Conservation (phyloP, 164 flowering plant genomes). For the Macadamia tetraphylla region DNA sequence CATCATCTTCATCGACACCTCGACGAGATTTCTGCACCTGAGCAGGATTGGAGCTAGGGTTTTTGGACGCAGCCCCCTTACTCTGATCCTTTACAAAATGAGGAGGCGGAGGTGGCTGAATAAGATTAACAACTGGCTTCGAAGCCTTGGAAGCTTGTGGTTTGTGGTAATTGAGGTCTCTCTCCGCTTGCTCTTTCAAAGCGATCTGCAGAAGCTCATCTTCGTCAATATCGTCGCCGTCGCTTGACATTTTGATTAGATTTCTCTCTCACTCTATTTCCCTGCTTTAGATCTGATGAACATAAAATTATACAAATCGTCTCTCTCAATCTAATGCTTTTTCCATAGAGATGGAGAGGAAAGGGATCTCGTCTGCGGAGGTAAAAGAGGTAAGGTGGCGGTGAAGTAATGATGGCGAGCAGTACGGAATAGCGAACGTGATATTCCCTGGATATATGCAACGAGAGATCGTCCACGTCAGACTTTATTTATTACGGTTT, state of each 20-base stretch:
- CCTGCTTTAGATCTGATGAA: slow-evolving; percentile 7
- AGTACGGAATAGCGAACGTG: too few species aligned
- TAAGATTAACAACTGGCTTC: slow-evolving; percentile 66
- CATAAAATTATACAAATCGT: too few species aligned
- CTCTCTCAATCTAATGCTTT: too few species aligned
- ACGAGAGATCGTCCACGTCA: too few species aligned
- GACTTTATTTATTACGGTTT: too few species aligned
- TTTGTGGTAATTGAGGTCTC: slow-evolving; percentile 53
- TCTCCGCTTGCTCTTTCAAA: slow-evolving; percentile 70
- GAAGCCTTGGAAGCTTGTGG: slow-evolving; percentile 28
- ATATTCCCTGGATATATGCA: too few species aligned
- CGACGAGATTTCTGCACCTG: slow-evolving; percentile 17
- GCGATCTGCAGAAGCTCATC: slow-evolving; percentile 99
- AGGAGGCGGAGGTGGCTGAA: slow-evolving; percentile 56
- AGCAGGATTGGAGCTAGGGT: slow-evolving; percentile 11
- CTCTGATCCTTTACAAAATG: slow-evolving; percentile 4
- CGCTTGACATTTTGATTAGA: slow-evolving; percentile 51
- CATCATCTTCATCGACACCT: slow-evolving; percentile 69
- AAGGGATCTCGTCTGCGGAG: too few species aligned
- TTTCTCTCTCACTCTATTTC: not conserved
- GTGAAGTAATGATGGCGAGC: too few species aligned
- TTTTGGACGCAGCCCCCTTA: not conserved
- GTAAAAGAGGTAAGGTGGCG: too few species aligned
- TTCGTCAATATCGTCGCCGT: slow-evolving; percentile 72
- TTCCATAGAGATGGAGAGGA: too few species aligned